phyloP scores from a whole-genome alignment of 441 rosid genomes.

The Kokia cookei region DNA sequence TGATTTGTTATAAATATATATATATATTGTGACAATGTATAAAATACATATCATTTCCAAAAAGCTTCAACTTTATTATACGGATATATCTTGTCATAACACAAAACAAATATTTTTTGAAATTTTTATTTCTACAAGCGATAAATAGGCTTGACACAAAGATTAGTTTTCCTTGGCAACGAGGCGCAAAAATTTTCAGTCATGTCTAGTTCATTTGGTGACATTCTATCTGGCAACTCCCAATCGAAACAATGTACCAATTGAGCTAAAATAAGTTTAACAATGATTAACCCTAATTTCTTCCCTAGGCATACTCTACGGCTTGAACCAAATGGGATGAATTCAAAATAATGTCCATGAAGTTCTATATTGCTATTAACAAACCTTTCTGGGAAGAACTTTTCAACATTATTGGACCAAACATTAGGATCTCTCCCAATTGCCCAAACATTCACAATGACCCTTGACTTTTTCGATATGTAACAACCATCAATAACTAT shows the following conservation, averaged over 20 bases:
- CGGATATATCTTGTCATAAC: too few species aligned
- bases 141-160: background rate
- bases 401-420: background rate
- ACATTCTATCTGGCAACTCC: slow-evolving; percentile 18
- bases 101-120: too few species aligned
- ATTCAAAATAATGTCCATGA: background rate
- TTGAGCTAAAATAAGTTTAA: slow-evolving; percentile 19
- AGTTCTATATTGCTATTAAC: background rate
- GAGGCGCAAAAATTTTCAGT: background rate
- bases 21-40: too few species aligned
- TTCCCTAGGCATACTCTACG: background rate
- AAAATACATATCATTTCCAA: too few species aligned
- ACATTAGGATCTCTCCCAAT: background rate
- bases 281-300: background rate
- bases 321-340: slow-evolving; percentile 3
- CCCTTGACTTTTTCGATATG: slow-evolving; percentile 19
- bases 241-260: slow-evolving; percentile 21
- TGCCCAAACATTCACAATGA: slow-evolving; percentile 13
- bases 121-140: background rate
- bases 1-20: too few species aligned
- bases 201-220: slow-evolving; percentile 9
- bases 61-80: too few species aligned
- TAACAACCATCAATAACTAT: slow-evolving; percentile 3
- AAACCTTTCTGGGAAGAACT: background rate
- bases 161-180: background rate